phyloP scores from a whole-genome alignment of 331 rosid genomes.

The Malus hybrid region DNA sequence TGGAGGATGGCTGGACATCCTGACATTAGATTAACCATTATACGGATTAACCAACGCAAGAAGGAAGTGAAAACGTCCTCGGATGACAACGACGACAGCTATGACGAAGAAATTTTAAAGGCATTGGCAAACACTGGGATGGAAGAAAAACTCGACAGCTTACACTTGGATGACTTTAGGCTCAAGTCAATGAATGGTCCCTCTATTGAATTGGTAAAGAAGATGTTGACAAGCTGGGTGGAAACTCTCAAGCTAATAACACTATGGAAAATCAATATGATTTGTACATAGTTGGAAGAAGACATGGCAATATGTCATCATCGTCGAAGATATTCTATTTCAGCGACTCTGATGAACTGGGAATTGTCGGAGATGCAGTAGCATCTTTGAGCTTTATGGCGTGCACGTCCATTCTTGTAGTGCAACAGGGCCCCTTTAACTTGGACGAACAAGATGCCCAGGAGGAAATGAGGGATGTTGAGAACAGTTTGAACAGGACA shows the following conservation, averaged over 20 bases:
- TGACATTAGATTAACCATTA: constrained; percentile 1
- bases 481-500: not conserved
- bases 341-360: constrained; percentile 15
- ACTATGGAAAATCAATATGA: constrained; percentile 9
- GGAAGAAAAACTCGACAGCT: not conserved
- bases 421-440: constrained; percentile 4
- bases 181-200: not conserved
- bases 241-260: not conserved
- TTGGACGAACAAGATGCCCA: not conserved
- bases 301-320: not conserved
- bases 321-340: not conserved
- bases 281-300: constrained; percentile 19
- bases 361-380: constrained; percentile 15
- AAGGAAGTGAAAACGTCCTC: not conserved
- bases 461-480: not conserved
- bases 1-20: constrained; percentile 23
- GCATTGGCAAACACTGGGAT: not conserved
- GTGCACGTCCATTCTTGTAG: constrained; percentile 15
- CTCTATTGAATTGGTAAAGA: not conserved
- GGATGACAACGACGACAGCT: not conserved
- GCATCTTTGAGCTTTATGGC: constrained; percentile 2
- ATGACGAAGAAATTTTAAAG: not conserved
- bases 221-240: not conserved
- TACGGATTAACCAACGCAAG: not conserved
- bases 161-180: constrained; percentile 5